phyloP scores from a whole-genome alignment of 2,329 filamentous ascomycete genomes.

The Pseudocercospora cruenta region DNA sequence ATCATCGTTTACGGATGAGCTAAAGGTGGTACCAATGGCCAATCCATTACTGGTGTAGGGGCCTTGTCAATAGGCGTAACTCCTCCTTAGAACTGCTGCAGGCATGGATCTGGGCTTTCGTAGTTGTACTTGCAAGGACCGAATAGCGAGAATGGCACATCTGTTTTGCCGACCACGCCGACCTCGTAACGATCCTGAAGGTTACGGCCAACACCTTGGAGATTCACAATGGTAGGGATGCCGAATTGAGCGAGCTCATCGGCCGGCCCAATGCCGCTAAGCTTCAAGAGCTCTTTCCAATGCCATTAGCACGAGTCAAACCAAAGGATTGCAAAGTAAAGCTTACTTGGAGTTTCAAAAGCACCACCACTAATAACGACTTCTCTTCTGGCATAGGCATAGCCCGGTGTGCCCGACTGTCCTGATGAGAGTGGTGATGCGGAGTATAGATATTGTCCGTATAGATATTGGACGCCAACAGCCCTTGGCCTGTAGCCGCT shows the following conservation, averaged over 20 bases:
- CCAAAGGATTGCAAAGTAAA: constrained; percentile 48
- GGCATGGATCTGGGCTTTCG: constrained; percentile 44
- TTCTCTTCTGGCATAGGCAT: constrained; percentile 46
- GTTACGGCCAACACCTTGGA: constrained; percentile 66
- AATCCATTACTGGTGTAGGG: constrained; percentile 56
- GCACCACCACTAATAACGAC: constrained; percentile 55
- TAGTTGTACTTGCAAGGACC: constrained; percentile 33
- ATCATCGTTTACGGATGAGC: constrained; percentile 14
- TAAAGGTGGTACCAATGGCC: constrained; percentile 14
- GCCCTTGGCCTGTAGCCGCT: constrained; percentile 53
- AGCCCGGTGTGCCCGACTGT: constrained; percentile 45
- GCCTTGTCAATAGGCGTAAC: constrained; percentile 38
- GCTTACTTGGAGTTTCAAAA: constrained; percentile 52
- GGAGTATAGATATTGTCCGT: constrained; percentile 42
- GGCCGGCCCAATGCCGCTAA: constrained; percentile 63
- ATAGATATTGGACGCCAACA: constrained; percentile 46
- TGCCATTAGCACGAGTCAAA: background rate
- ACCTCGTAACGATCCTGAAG: constrained; percentile 64
- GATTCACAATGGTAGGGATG: constrained; percentile 59
- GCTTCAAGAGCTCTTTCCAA: constrained; percentile 58
- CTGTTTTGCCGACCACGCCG: constrained; percentile 43
- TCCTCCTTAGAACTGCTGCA: constrained; percentile 40
- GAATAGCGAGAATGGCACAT: constrained; percentile 12
- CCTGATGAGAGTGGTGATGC: constrained; percentile 40
- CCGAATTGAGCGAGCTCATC: constrained; percentile 55